Conservation (phyloP, 768 basidiomycete species). For the Russula griseocarnosa region DNA sequence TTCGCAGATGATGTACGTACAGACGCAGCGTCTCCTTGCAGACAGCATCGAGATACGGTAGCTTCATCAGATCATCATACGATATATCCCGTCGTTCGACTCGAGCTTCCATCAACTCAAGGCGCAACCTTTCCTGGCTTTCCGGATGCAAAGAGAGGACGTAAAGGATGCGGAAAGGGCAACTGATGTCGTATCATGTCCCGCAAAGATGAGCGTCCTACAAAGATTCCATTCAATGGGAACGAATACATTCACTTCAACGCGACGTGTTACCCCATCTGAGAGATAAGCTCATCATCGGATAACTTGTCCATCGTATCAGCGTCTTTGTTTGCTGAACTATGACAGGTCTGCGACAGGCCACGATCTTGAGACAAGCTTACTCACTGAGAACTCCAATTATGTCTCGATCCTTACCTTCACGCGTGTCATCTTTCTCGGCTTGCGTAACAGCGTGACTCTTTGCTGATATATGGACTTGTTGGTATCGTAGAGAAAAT, state of each 20-base stretch:
- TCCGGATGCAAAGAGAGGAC: slow-evolving; percentile 26
- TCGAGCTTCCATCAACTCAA: slow-evolving; percentile 24
- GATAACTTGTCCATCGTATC: slow-evolving; percentile 29
- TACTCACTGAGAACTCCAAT: slow-evolving; percentile 20
- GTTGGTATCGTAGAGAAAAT: slow-evolving; percentile 29
- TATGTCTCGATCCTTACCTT: slow-evolving; percentile 20
- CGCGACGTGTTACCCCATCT: slow-evolving; percentile 30
- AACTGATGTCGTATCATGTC: slow-evolving; percentile 29
- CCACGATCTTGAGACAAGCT: neutral
- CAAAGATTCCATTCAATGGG: neutral
- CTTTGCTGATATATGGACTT: slow-evolving; percentile 15
- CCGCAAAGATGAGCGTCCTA: slow-evolving; percentile 29
- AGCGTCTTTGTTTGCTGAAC: slow-evolving; percentile 31
- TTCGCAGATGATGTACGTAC: slow-evolving; percentile 16
- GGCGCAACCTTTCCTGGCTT: slow-evolving; percentile 23
- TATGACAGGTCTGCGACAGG: slow-evolving; percentile 4
- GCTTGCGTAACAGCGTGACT: neutral
- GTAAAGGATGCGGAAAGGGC: slow-evolving; percentile 28
- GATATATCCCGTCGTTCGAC: slow-evolving; percentile 27
- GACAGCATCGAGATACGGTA: slow-evolving; percentile 41
- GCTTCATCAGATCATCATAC: slow-evolving; percentile 36
- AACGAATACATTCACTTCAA: neutral
- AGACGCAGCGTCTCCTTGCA: slow-evolving; percentile 36
- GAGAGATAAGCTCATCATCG: slow-evolving; percentile 33
- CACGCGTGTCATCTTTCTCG: neutral